Evolutionary conservation across 352 stramenopile species (phyloP).

Genomic region (Phytophthora tubulina): DNA sequence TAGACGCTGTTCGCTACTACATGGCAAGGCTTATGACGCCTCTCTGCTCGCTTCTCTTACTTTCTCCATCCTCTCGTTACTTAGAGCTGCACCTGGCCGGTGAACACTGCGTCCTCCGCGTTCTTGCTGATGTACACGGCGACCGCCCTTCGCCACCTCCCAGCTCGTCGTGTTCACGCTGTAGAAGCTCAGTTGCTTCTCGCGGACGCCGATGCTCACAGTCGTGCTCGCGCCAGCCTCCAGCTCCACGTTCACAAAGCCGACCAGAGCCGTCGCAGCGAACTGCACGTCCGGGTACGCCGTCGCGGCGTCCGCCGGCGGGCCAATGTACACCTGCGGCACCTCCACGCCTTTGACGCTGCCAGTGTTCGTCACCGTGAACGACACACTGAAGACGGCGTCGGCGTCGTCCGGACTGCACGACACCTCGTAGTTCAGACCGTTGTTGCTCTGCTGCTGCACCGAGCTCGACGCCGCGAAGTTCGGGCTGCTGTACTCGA

Average conservation of each 20-base stretch:
- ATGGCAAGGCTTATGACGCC: neutral
- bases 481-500: constrained; percentile 46
- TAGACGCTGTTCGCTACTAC: constrained; percentile 1
- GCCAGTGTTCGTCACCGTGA: constrained; percentile 38
- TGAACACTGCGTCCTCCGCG: constrained; percentile 38
- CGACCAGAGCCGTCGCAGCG: constrained; percentile 37
- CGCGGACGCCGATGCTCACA: constrained; percentile 38
- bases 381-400: constrained; percentile 38
- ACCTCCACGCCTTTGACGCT: constrained; percentile 46
- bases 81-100: constrained; percentile 38
- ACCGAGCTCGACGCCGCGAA: constrained; percentile 27
- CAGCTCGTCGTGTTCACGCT: constrained; percentile 38
- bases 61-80: neutral
- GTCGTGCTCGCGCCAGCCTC: constrained; percentile 41
- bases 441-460: constrained; percentile 17
- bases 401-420: constrained; percentile 32
- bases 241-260: constrained; percentile 46
- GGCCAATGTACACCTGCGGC: constrained; percentile 44
- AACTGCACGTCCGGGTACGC: constrained; percentile 42
- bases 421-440: constrained; percentile 43
- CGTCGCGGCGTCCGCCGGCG: constrained; percentile 31
- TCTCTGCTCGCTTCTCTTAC: neutral
- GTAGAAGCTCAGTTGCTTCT: constrained; percentile 47
- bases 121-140: constrained; percentile 41
- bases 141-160: constrained; percentile 34